These are phyloP conservation scores for Chlorella sp. DNA, from an alignment of 139 green algal genomes.

Conservation along the genomic window DNA sequence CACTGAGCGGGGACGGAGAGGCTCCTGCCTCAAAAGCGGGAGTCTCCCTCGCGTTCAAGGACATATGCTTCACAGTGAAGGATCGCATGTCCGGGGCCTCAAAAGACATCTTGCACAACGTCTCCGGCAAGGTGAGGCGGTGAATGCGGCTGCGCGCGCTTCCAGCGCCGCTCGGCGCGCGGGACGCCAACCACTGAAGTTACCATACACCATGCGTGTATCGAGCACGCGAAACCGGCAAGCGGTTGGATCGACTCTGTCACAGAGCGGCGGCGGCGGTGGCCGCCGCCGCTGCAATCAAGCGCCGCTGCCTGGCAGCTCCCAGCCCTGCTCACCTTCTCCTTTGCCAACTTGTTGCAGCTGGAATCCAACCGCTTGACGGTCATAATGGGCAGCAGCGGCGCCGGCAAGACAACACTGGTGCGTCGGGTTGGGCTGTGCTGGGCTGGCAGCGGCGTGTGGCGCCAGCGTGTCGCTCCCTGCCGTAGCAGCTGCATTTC, in stretches of 20 bases:
- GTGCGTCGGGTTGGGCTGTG: constrained; percentile 34
- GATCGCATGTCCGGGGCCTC: background rate
- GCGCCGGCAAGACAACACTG: constrained; percentile 77
- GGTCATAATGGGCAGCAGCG: constrained; percentile 71
- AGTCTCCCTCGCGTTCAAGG: constrained; percentile 10
- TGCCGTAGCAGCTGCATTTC: background rate
- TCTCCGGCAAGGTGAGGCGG: constrained; percentile 40
- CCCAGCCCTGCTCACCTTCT: background rate
- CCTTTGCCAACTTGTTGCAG: background rate
- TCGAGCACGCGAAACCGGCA: no score
- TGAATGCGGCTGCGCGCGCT: background rate
- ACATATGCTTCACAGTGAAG: constrained; percentile 31
- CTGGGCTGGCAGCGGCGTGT: background rate
- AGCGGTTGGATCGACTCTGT: no score
- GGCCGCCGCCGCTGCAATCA: background rate
- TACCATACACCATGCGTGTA: no score
- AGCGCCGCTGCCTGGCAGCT: background rate
- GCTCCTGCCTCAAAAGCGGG: no score
- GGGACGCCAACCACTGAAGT: background rate
- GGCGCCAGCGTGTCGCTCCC: background rate
- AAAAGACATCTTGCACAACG: constrained; percentile 52
- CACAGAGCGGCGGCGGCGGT: background rate
- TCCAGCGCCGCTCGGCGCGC: background rate
- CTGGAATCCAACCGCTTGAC: constrained; percentile 45
- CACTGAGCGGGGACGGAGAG: background rate